phyloP scores from a whole-genome alignment of 768 basidiomycete species.

The Podaxis mareebaensis region DNA sequence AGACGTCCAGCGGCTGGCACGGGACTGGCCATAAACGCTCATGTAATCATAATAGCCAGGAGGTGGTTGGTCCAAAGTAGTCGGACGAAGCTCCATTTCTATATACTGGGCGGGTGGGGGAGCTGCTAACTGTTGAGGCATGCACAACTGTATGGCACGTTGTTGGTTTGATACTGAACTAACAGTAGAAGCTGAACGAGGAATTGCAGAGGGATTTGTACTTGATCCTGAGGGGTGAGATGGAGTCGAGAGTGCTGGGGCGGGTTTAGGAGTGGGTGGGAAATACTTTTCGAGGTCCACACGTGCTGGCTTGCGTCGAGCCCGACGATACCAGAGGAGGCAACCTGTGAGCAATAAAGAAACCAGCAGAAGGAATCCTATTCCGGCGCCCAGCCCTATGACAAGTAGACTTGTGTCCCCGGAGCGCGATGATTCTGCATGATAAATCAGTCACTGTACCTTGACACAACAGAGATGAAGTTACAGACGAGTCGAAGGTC shows the following conservation, averaged over 20 bases:
- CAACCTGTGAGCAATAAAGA: neutral
- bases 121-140: neutral
- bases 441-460: neutral
- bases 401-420: neutral
- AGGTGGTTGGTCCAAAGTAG: neutral
- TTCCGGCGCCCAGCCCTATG: neutral
- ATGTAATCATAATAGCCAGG: slow-evolving; percentile 3
- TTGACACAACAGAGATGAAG: neutral
- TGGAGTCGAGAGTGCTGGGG: neutral
- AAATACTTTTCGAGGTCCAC: slow-evolving; percentile 1
- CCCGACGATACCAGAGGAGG: neutral
- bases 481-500: neutral
- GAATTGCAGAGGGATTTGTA: neutral
- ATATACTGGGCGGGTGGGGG: neutral
- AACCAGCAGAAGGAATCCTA: neutral
- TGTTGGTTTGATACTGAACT: neutral
- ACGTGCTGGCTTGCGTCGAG: no score
- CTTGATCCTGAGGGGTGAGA: neutral
- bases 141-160: neutral
- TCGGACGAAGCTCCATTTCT: neutral
- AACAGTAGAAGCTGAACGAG: neutral
- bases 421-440: neutral
- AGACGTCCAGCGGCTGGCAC: neutral
- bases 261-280: neutral
- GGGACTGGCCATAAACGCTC: neutral